Evolutionary conservation across 164 flowering plant genomes (phyloP).

Genomic region (Hamamelis virginiana): DNA sequence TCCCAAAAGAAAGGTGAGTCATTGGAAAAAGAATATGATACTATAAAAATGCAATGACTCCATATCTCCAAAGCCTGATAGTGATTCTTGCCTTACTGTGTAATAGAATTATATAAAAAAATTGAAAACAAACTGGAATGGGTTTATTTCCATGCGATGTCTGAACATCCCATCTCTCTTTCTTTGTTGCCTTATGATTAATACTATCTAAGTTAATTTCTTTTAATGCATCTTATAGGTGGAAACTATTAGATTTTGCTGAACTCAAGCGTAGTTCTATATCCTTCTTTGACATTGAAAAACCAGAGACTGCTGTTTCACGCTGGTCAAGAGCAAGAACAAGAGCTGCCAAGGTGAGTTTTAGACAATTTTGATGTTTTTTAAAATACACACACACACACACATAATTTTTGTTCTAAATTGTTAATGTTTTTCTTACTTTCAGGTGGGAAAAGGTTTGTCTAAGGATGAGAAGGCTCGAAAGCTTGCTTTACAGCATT

Average conservation of each 20-base stretch:
- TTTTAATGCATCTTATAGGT: constrained; percentile 33
- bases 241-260: constrained; percentile 82
- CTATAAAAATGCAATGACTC: no score
- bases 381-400: no score
- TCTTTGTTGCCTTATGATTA: no score
- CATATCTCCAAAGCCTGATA: no score
- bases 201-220: neutral
- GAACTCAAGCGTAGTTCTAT: constrained; percentile 80
- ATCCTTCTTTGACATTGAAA: constrained; percentile 80
- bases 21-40: no score
- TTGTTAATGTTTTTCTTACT: neutral
- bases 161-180: neutral
- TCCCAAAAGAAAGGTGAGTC: no score
- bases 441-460: constrained; percentile 92
- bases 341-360: constrained; percentile 80
- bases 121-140: neutral
- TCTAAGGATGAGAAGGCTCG: constrained; percentile 87
- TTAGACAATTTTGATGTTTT: no score
- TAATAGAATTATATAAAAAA: no score
- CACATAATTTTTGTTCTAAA: neutral
- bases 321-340: constrained; percentile 91
- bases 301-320: constrained; percentile 73
- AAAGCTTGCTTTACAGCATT: constrained; percentile 91
- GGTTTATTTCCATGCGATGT: neutral
- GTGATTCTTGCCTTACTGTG: no score